phyloP scores from a whole-genome alignment of 1,139 yeast genomes.

The Eremothecium sinecaudum region DNA sequence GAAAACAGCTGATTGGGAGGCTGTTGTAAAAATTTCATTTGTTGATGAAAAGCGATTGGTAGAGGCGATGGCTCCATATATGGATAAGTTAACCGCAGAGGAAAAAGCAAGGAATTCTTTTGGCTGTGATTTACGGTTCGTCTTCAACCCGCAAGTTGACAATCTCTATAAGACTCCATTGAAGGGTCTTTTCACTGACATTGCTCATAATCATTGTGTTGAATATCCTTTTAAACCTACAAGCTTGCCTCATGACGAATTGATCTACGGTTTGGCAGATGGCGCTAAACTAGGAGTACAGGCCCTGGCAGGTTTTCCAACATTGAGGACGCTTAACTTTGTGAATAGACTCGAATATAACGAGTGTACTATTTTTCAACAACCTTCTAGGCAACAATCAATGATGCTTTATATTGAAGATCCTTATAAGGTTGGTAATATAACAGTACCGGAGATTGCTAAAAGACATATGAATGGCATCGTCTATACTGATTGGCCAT shows the following conservation, averaged over 20 bases:
- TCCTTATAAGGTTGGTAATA: constrained; percentile 38
- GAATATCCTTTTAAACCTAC: constrained; percentile 51
- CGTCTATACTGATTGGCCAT: constrained; percentile 84
- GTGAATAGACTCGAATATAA: constrained; percentile 44
- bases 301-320: constrained; percentile 84
- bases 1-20: constrained; percentile 96
- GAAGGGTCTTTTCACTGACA: constrained; percentile 66
- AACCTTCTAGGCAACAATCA: constrained; percentile 76
- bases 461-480: constrained; percentile 48
- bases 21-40: constrained; percentile 89
- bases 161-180: constrained; percentile 66
- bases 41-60: constrained; percentile 75
- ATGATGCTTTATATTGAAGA: constrained; percentile 58
- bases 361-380: constrained; percentile 73
- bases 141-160: constrained; percentile 69
- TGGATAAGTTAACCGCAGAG: constrained; percentile 51
- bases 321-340: constrained; percentile 62
- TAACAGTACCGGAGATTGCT: constrained; percentile 44
- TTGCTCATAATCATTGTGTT: constrained; percentile 68
- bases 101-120: constrained; percentile 66
- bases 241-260: constrained; percentile 36
- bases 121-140: constrained; percentile 60
- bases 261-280: constrained; percentile 51
- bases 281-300: constrained; percentile 65
- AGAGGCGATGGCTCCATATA: constrained; percentile 59